Base-by-base conservation (phyloP, 2,329 filamentous ascomycete genomes). In the Fusarium pseudocircinatum region DNA sequence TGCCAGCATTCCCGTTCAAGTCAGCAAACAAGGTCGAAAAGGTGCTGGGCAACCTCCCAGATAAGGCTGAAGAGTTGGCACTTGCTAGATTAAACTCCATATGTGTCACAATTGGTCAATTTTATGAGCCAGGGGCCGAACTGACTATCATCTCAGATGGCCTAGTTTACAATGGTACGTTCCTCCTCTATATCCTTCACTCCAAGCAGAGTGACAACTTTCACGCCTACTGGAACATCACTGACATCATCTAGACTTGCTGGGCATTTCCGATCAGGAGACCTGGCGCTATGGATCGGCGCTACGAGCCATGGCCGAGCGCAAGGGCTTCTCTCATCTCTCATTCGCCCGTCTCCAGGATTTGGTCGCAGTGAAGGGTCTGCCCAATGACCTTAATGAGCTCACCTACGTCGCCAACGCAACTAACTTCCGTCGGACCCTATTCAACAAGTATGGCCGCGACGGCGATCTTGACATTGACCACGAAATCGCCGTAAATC, bases 91-190 rank as follows among this genome's bases (percentile, higher is more conserved):
- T 81, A 7, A 77, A 81, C 26, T 64, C 58, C n/a, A 78, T 81
- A 70, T 81, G 79, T 37, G 28, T 28, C 3, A 60, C 69, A 2
- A 80, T 81, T 24, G 30, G 63, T 1, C 61, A 79, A 7, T 37
- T 80, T 5, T 81, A 81, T 28, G 11, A 54, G 0, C 78, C 79
- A 1, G 79, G 79, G 1, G 79, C 79, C 2, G 43, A 72, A n/a
- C 59, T 78, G 4, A 83, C 82, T 24, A 86, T 89, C 42, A 82
- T 87, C 14, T 88, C 87, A 0, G 87, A 89, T 71, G 87, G 87
- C 0, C 79, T 89, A 16, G 84, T 86, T 2, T 89, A 88, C 52
- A 88, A 88, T 65, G 87, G 88, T 52, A 32, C 15, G 46, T 49
- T 13, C 5, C 30, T 12, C 46, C 11, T 32, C 46, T n/a, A 15